Evolutionary conservation across 345 rosid species (phyloP), one percentile per base, ranked within the genome.

Genomic region (Eucalyptus viminalis): DNA sequence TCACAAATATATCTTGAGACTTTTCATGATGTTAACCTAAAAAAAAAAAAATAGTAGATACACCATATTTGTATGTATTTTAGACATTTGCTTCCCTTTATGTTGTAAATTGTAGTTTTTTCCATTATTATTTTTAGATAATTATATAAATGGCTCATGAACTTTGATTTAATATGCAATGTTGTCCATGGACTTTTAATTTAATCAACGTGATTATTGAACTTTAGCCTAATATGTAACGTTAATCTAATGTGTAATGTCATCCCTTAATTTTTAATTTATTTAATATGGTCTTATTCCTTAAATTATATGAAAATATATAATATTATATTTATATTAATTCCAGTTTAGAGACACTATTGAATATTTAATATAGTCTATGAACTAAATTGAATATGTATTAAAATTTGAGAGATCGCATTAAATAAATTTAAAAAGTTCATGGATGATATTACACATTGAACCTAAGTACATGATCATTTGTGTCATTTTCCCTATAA

Each of bases 11-110:
- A 50, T 50, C 4, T 51, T 51, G 0, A 51, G 4, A 15, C 6
- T 50, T 51, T 51, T 17, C 1, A 0, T 51, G 0, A 0, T 51
- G 6, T 17, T 16, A 51, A 51, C 54, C 9, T 17, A 1, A 49
- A 49, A 3, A 50, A 6, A 5, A 14, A 50, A 50, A 50, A 15
- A 15, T 8, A 31, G 13, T 69, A 40, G 80, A 34, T 34, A 5
- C 21, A 34, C 24, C 44, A 34, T 34, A 17, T 9, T 69, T 69
- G 25, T 69, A 17, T 43, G 2, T 1, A 43, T 49, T 62, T 62
- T 29, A 9, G 72, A 62, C 34, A 62, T 62, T 62, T 29, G 72
- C 72, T 62, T 29, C 19, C 72, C 34, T 29, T 62, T 15, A 7
- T 3, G 3, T 29, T 29, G 34, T 29, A 62, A 62, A n/a, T 2